Evolutionary conservation across 192 early-diverging fungal genomes (phyloP).

Genomic region (Gaertneriomyces semiglobifer): DNA sequence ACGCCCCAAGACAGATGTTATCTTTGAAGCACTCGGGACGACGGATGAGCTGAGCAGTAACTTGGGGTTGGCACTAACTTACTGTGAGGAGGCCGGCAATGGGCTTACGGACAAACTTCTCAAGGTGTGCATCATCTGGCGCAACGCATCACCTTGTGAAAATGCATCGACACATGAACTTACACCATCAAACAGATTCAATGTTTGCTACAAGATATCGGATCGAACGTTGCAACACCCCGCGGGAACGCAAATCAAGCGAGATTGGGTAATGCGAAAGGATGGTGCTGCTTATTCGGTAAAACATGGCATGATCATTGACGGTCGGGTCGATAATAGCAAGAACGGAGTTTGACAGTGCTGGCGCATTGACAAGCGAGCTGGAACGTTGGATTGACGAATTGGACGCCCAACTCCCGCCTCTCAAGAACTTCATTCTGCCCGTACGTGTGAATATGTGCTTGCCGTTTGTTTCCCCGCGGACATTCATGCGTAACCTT

Average conservation of each 20-base stretch:
- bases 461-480: not conserved
- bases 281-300: no score
- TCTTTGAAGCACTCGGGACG: constrained; percentile 89
- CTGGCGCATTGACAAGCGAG: constrained; percentile 56
- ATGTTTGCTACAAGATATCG: constrained; percentile 85
- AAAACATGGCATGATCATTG: no score
- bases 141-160: not conserved
- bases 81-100: constrained; percentile 51
- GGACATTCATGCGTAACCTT: no score
- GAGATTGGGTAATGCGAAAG: constrained; percentile 38
- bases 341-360: constrained; percentile 72
- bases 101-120: constrained; percentile 48
- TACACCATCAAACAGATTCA: constrained; percentile 62
- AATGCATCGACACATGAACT: not conserved
- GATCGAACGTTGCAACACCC: constrained; percentile 90
- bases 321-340: constrained; percentile 19
- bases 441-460: constrained; percentile 52
- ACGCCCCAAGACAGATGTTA: constrained; percentile 76
- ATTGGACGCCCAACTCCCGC: constrained; percentile 64
- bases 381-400: constrained; percentile 87
- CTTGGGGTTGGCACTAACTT: constrained; percentile 65
- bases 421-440: constrained; percentile 79
- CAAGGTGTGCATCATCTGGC: constrained; percentile 44
- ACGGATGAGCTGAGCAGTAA: constrained; percentile 80
- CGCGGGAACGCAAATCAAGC: constrained; percentile 52